Evolutionary conservation across 257 asterid genomes (phyloP).

Genomic region (Salvia splendens): DNA sequence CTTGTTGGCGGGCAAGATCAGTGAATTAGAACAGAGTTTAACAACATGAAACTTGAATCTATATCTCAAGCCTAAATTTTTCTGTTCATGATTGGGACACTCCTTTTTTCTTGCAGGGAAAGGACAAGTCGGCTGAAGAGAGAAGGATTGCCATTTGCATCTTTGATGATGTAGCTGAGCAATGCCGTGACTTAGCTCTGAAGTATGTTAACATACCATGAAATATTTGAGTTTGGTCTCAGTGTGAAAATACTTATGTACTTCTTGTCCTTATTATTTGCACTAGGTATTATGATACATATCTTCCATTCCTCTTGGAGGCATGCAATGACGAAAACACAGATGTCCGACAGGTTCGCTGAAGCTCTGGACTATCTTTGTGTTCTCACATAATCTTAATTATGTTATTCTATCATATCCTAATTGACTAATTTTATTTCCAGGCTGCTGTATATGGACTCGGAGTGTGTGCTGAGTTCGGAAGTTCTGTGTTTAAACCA

Average conservation of each 20-base stretch:
- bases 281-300: slow-evolving; percentile 80
- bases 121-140: slow-evolving; percentile 94
- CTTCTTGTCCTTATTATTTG: slow-evolving; percentile 13
- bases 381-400: slow-evolving; percentile 18
- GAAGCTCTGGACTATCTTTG: neutral
- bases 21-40: neutral
- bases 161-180: slow-evolving; percentile 98
- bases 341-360: slow-evolving; percentile 86
- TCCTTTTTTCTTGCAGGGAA: slow-evolving; percentile 79
- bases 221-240: slow-evolving; percentile 20
- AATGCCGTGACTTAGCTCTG: slow-evolving; percentile 83
- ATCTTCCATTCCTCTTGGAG: slow-evolving; percentile 95
- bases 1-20: slow-evolving; percentile 14
- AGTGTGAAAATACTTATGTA: slow-evolving; percentile 18
- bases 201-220: slow-evolving; percentile 47
- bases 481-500: slow-evolving; percentile 69
- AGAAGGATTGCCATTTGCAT: slow-evolving; percentile 97
- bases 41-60: neutral
- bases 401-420: slow-evolving; percentile 26
- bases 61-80: neutral
- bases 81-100: too few species aligned
- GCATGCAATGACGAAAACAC: slow-evolving; percentile 94
- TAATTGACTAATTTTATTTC: slow-evolving; percentile 27
- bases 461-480: slow-evolving; percentile 87
- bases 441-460: slow-evolving; percentile 96